Evolutionary conservation across 192 early-diverging fungal species (phyloP).

Genomic region (Coemansia sp.): DNA sequence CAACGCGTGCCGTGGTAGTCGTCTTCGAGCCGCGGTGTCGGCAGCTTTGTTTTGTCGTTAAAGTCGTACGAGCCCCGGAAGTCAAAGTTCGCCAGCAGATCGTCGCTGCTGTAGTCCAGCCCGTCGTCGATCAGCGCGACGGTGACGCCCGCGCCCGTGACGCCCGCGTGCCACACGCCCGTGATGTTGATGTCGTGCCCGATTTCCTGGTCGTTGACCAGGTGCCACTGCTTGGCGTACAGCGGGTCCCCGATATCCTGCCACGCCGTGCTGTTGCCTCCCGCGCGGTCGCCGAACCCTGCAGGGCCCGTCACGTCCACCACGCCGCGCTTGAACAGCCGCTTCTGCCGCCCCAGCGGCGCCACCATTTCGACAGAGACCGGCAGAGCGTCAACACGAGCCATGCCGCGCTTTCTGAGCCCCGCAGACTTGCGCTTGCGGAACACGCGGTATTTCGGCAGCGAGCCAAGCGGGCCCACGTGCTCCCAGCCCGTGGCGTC

Average conservation of each 20-base stretch:
- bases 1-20: constrained; percentile 97
- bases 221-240: constrained; percentile 50
- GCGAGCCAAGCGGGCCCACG: constrained; percentile 31
- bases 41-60: constrained; percentile 74
- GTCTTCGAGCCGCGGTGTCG: constrained; percentile 69
- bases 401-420: not conserved
- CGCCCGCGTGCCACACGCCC: constrained; percentile 85
- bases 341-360: constrained; percentile 11
- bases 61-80: constrained; percentile 93
- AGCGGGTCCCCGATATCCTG: constrained; percentile 45
- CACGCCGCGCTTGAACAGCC: constrained; percentile 37
- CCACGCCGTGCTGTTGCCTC: constrained; percentile 18
- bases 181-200: constrained; percentile 94
- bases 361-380: constrained; percentile 20
- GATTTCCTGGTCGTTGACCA: constrained; percentile 51
- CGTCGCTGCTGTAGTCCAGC: constrained; percentile 80
- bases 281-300: constrained; percentile 13
- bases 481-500: constrained; percentile 30
- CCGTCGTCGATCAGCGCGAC: constrained; percentile 97
- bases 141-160: constrained; percentile 82
- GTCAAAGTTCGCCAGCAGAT: constrained; percentile 87
- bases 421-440: constrained; percentile 7
- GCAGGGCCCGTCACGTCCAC: not conserved
- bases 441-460: constrained; percentile 45
- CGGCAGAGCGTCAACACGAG: not conserved